These are phyloP conservation scores for Talaromyces sp. DNA, from an alignment of 2,329 filamentous ascomycete species.

Conservation along the genomic window DNA sequence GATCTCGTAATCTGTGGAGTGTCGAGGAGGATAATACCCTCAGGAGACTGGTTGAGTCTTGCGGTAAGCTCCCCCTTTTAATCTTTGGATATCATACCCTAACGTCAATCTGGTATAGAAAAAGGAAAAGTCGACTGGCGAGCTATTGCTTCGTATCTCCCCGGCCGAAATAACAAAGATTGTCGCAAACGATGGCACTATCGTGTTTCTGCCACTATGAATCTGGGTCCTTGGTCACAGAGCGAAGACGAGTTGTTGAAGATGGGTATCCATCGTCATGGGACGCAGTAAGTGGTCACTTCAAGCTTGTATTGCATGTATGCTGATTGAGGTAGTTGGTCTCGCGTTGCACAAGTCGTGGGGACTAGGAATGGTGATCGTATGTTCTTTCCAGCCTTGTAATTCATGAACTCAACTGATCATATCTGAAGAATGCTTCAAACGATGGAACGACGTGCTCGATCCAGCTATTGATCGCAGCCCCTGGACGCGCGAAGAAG, in stretches of 20 bases:
- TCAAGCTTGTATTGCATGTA: background rate
- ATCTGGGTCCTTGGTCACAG: constrained; percentile 20
- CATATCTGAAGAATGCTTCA: constrained; percentile 17
- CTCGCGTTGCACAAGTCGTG: constrained; percentile 21
- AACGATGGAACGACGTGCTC: constrained; percentile 22
- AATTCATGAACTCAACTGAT: background rate
- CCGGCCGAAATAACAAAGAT: constrained; percentile 22
- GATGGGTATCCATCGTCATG: constrained; percentile 19
- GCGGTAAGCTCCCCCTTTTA: constrained; percentile 10
- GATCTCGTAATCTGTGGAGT: constrained; percentile 21
- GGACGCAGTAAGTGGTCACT: constrained; percentile 18
- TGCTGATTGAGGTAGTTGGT: constrained; percentile 16
- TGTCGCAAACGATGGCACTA: constrained; percentile 23
- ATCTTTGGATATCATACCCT: background rate
- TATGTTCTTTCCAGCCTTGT: background rate
- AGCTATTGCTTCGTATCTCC: constrained; percentile 19
- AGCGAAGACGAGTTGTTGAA: constrained; percentile 19
- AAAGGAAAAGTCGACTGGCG: constrained; percentile 22
- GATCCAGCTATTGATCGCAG: constrained; percentile 21
- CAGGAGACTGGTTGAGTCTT: constrained; percentile 17
- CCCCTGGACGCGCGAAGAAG: constrained; percentile 21
- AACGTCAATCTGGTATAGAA: background rate
- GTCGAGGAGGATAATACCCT: constrained; percentile 19
- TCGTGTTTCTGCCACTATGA: constrained; percentile 21
- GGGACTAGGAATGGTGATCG: constrained; percentile 22